Base-by-base conservation (phyloP, 2,329 filamentous ascomycete genomes). In the Mycocentrospora acerina region DNA sequence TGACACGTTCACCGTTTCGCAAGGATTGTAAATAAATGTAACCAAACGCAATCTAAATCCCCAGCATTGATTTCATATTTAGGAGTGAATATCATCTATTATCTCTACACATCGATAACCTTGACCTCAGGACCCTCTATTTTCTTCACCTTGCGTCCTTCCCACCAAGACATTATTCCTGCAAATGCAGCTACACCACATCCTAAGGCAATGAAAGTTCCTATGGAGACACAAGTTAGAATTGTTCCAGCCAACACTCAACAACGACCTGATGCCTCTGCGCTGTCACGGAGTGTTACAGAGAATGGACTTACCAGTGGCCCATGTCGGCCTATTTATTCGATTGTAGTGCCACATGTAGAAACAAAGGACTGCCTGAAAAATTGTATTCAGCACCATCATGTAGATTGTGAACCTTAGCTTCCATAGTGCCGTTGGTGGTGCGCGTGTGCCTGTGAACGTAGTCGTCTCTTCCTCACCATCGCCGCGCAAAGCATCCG, bases 271-370 rank as follows among this genome's bases (percentile, higher is more conserved):
- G n/a, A n/a, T n/a, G n/a, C n/a, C n/a, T n/a, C n/a, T n/a, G n/a
- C n/a, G n/a, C n/a, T n/a, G n/a, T n/a, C n/a, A n/a, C n/a, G n/a
- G n/a, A n/a, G n/a, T n/a, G n/a, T n/a, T n/a, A n/a, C n/a, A n/a
- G n/a, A n/a, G n/a, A n/a, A n/a, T n/a, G n/a, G n/a, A n/a, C n/a
- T n/a, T n/a, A n/a, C 88, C 89, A 0, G 87, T 90, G 9, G 82
- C 79, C 88, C 88, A 94, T 15, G 79, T 78, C 0, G 89, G 88
- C n/a, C 89, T 75, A 15, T 85, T 70, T 56, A 82, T 83, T 14
- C 86, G 74, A 59, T 88, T 86, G 67, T 86, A 73, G 2, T 80
- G 82, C 86, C 87, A 94, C 89, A 95, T 94, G 69, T 89, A 86
- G 3, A 79, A 83, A 7, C 82, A 85, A 2, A 95, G 75, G 13